Evolutionary conservation across 345 rosid genomes (phyloP).

Genomic region (Reutealis trisperma): DNA sequence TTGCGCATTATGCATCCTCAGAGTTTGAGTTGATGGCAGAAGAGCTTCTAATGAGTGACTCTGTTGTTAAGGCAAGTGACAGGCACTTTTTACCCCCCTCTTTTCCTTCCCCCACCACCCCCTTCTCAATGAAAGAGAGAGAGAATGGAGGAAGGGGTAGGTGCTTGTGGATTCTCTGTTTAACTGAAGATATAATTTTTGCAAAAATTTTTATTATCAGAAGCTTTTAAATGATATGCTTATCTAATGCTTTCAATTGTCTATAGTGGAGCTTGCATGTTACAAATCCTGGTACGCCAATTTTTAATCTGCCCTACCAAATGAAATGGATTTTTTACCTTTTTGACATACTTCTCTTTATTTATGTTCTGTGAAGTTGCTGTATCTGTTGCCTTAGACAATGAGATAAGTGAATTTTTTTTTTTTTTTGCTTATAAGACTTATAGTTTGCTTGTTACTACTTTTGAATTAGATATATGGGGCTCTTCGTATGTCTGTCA

Average conservation of each 20-base stretch:
- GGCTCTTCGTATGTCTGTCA: conserved; percentile 69
- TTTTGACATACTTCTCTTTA: not conserved
- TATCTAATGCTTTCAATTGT: no score
- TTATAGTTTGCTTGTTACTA: conserved; percentile 4
- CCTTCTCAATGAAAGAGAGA: no score
- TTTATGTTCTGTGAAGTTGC: not conserved
- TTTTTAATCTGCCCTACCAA: not conserved
- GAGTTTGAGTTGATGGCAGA: conserved; percentile 78
- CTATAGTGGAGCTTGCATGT: not conserved
- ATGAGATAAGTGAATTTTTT: conserved; percentile 4
- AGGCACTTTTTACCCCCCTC: not conserved
- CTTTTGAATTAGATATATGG: conserved; percentile 54
- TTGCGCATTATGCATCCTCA: conserved; percentile 57
- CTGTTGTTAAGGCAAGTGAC: conserved; percentile 58
- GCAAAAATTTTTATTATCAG: no score
- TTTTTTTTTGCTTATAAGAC: conserved; percentile 5
- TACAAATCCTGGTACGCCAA: not conserved
- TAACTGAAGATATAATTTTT: no score
- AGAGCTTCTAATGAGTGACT: conserved; percentile 74
- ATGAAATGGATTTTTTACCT: not conserved
- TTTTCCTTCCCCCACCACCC: no score
- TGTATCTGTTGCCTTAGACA: not conserved
- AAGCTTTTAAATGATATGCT: no score
- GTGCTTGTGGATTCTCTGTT: no score
- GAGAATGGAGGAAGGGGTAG: no score